phyloP scores from a whole-genome alignment of 306 rosid species.

The Prunus mira region DNA sequence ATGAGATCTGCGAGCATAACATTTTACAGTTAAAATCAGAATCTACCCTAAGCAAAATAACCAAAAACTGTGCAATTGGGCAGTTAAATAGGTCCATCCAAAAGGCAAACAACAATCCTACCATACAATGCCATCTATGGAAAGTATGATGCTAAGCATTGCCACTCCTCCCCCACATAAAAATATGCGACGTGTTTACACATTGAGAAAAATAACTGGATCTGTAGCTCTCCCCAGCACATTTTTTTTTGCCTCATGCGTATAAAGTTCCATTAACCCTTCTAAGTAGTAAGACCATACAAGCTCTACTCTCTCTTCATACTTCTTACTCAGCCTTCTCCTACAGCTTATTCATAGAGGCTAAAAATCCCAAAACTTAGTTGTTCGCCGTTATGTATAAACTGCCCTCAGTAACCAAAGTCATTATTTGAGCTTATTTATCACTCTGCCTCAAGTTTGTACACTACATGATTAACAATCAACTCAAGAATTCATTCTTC shows the following conservation, averaged over 20 bases:
- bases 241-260: background rate
- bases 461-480: background rate
- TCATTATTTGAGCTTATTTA: background rate
- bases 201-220: background rate
- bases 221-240: background rate
- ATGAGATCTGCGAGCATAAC: slow-evolving; percentile 58
- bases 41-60: background rate
- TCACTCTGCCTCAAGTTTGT: background rate
- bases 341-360: background rate
- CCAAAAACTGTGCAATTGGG: background rate
- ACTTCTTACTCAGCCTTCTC: background rate
- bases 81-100: background rate
- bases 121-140: background rate
- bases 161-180: background rate
- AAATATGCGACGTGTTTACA: background rate
- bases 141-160: background rate
- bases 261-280: background rate
- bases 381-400: background rate
- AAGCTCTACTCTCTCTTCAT: background rate
- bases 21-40: slow-evolving; percentile 7
- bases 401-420: background rate
- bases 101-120: background rate
- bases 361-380: background rate
- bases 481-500: background rate
- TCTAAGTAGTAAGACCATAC: background rate